Evolutionary conservation across 2,329 filamentous ascomycete genomes (phyloP).

Genomic region (Fusarium duplospermum): DNA sequence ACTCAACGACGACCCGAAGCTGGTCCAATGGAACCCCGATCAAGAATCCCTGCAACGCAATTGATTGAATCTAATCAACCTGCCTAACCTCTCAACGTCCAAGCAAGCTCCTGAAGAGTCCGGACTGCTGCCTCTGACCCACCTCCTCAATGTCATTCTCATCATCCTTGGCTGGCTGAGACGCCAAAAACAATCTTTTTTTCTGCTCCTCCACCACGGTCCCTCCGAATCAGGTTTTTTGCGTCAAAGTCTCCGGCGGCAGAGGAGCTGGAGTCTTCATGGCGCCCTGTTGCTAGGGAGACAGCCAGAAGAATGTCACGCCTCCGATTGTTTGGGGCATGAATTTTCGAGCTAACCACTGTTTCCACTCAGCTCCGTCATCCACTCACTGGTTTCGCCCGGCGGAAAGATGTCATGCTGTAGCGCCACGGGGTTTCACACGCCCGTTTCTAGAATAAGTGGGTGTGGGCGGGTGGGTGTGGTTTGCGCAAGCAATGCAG

Average conservation of each 20-base stretch:
- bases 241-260: conserved; percentile 18
- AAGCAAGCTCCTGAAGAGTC: conserved; percentile 17
- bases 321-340: conserved; percentile 19
- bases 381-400: conserved; percentile 25
- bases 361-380: conserved; percentile 8
- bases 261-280: not conserved
- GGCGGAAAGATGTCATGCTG: conserved; percentile 13
- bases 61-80: conserved; percentile 6
- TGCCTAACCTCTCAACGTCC: conserved; percentile 9
- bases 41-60: conserved; percentile 19
- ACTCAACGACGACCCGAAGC: conserved; percentile 16
- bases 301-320: conserved; percentile 24
- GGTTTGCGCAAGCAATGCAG: not conserved
- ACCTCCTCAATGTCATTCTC: conserved; percentile 18
- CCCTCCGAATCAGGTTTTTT: conserved; percentile 22
- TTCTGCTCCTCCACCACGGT: conserved; percentile 8
- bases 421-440: conserved; percentile 24
- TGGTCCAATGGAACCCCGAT: conserved; percentile 22
- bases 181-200: conserved; percentile 15
- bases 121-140: conserved; percentile 14
- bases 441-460: conserved; percentile 28
- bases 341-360: conserved; percentile 12
- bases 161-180: conserved; percentile 25
- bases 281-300: conserved; percentile 37
- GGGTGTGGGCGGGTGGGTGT: not conserved